Percentiles rank a stretch among this genome's conserved stretches.
These are phyloP conservation scores for Amanita rubescens DNA, from an alignment of 768 basidiomycete species.

Conservation along the genomic window DNA sequence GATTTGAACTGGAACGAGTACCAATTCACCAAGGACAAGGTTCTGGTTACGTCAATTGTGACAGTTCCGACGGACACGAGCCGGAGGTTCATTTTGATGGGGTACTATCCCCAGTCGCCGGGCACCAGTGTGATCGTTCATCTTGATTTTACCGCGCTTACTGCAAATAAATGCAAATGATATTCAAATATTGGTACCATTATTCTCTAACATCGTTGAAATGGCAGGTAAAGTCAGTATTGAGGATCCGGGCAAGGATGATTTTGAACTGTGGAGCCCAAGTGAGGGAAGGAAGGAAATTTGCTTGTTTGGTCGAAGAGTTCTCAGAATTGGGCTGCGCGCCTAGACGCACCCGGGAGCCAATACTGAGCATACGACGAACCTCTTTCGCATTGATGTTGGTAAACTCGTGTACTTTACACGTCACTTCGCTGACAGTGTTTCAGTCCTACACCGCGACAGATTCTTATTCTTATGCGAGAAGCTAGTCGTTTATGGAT, in stretches of 20 bases:
- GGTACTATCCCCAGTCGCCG: constrained; percentile 39
- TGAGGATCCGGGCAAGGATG: constrained; percentile 74
- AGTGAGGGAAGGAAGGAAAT: constrained; percentile 80
- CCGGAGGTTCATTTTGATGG: constrained; percentile 84
- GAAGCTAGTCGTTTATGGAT: constrained; percentile 88
- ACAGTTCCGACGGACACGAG: constrained; percentile 90
- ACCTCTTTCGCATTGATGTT: constrained; percentile 62
- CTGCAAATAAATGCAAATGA: constrained; percentile 63
- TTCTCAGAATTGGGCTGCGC: constrained; percentile 50
- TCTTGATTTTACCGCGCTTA: constrained; percentile 82
- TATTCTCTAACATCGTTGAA: constrained; percentile 1
- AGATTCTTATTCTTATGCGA: constrained; percentile 33
- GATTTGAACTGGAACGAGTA: constrained; percentile 87
- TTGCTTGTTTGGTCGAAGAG: constrained; percentile 91
- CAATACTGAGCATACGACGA: constrained; percentile 82
- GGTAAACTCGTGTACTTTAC: constrained; percentile 34
- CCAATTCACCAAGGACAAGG: constrained; percentile 63
- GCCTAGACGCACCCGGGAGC: constrained; percentile 81
- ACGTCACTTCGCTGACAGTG: constrained; percentile 4
- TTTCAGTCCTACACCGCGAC: constrained; percentile 26
- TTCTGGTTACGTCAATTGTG: constrained; percentile 71
- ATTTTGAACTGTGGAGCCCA: constrained; percentile 97
- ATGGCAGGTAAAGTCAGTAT: constrained; percentile 55
- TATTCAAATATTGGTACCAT: neutral
- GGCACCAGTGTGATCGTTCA: constrained; percentile 63